Percentiles rank a stretch among this genome's conserved stretches.
Conservation (phyloP, 2,329 filamentous ascomycete genomes). For the Penicillium sp. region DNA sequence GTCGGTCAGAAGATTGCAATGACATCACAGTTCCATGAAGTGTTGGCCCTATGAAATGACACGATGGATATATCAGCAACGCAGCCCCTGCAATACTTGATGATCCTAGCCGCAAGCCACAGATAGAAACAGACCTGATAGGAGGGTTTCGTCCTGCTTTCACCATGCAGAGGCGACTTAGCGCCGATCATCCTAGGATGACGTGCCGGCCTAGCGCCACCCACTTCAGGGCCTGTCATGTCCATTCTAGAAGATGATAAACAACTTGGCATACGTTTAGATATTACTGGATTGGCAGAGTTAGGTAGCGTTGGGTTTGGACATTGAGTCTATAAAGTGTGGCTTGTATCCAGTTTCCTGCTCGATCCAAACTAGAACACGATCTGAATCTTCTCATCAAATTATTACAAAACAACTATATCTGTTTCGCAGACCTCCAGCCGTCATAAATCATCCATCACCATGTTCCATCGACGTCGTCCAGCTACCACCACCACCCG, state of each 20-base stretch:
- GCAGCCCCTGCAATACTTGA: neutral
- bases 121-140: neutral
- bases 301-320: neutral
- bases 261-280: slow-evolving; percentile 23
- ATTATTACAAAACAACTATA: neutral
- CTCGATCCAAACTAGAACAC: neutral
- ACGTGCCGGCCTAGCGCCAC: slow-evolving; percentile 20
- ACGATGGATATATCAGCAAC: neutral
- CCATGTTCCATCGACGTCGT: slow-evolving; percentile 26
- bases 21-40: neutral
- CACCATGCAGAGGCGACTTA: neutral
- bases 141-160: neutral
- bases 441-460: neutral
- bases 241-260: slow-evolving; percentile 10
- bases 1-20: neutral
- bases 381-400: no score
- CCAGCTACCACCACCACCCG: slow-evolving; percentile 41
- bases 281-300: neutral
- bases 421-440: neutral
- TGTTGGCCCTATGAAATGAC: neutral
- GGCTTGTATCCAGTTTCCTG: neutral
- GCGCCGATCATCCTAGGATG: slow-evolving; percentile 24
- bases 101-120: neutral
- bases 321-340: slow-evolving; percentile 4
- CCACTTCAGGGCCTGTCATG: slow-evolving; percentile 10